phyloP scores from a whole-genome alignment of 192 early-diverging fungal genomes.

The Phycomyces blakesleeanus region DNA sequence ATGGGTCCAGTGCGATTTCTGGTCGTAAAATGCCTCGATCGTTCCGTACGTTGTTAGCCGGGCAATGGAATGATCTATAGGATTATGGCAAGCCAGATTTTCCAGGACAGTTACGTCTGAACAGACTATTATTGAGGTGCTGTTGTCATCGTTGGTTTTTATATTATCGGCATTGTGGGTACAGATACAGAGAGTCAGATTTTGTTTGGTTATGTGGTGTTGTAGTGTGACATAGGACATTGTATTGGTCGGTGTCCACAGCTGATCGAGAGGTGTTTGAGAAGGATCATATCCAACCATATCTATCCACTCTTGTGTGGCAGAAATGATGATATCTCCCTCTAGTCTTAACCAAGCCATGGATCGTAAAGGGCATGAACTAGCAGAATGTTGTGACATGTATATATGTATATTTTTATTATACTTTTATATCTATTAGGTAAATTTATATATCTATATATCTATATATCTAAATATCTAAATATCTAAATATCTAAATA shows the following conservation, averaged over 20 bases:
- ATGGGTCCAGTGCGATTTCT: background rate
- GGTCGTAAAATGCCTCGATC: conserved; percentile 22
- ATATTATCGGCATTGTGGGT: conserved; percentile 2
- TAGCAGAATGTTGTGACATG: background rate
- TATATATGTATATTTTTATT: background rate
- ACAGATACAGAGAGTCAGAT: conserved; percentile 13
- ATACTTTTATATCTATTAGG: too few relatives aligned
- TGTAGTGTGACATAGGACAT: conserved; percentile 8
- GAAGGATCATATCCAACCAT: conserved; percentile 11
- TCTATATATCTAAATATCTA: too few relatives aligned
- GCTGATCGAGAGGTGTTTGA: background rate
- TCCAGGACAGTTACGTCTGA: conserved; percentile 11
- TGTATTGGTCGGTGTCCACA: background rate
- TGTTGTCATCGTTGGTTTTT: background rate
- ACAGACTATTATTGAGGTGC: conserved; percentile 8
- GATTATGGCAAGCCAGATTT: background rate
- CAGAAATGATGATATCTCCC: background rate
- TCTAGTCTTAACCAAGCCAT: conserved; percentile 10
- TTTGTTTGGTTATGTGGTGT: background rate
- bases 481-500: too few relatives aligned
- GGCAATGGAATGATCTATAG: conserved; percentile 6
- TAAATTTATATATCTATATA: too few relatives aligned
- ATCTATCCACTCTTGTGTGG: conserved; percentile 2
- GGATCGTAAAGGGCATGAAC: conserved; percentile 16
- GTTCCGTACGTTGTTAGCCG: conserved; percentile 28